These are phyloP conservation scores for Cytospora piceae DNA, from an alignment of 2,329 filamentous ascomycete genomes.

Conservation along the genomic window DNA sequence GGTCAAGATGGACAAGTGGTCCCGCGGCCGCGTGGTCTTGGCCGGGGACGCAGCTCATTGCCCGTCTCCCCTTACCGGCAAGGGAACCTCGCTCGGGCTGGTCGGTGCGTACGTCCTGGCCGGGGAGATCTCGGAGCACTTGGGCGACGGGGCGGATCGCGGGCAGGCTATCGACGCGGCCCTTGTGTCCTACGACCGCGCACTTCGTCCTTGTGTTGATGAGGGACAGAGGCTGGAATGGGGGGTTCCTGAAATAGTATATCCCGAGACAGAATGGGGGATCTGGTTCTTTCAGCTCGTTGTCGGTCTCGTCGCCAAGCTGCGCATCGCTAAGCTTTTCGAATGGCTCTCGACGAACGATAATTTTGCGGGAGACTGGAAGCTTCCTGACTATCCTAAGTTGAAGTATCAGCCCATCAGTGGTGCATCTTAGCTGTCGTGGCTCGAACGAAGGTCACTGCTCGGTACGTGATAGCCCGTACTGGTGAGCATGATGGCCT, in stretches of 20 bases:
- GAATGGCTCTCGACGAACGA: slow-evolving; percentile 23
- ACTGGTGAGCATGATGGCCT: no score
- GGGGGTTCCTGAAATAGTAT: slow-evolving; percentile 11
- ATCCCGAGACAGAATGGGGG: slow-evolving; percentile 25
- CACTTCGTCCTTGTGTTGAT: slow-evolving; percentile 49
- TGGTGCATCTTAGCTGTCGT: no score
- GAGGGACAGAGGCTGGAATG: slow-evolving; percentile 42
- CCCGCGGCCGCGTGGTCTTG: slow-evolving; percentile 50
- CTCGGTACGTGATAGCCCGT: no score
- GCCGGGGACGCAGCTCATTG: slow-evolving; percentile 60
- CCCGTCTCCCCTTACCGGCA: slow-evolving; percentile 52
- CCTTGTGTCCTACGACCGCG: slow-evolving; percentile 48
- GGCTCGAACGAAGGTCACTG: not conserved
- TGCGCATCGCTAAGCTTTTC: slow-evolving; percentile 12
- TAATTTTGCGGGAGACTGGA: slow-evolving; percentile 23
- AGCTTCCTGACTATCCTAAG: slow-evolving; percentile 27
- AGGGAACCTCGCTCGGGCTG: slow-evolving; percentile 54
- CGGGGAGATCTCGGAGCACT: slow-evolving; percentile 51
- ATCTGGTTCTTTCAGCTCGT: slow-evolving; percentile 25
- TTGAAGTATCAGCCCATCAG: slow-evolving; percentile 1
- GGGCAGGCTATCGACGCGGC: slow-evolving; percentile 38
- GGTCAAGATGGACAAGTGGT: slow-evolving; percentile 50
- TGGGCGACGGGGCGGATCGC: slow-evolving; percentile 24
- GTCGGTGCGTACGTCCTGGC: slow-evolving; percentile 60
- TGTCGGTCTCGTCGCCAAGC: slow-evolving; percentile 1